Percentiles rank a stretch among this genome's conserved stretches.
phyloP scores from a whole-genome alignment of 2,329 filamentous ascomycete species.

The Myotisia sp. region DNA sequence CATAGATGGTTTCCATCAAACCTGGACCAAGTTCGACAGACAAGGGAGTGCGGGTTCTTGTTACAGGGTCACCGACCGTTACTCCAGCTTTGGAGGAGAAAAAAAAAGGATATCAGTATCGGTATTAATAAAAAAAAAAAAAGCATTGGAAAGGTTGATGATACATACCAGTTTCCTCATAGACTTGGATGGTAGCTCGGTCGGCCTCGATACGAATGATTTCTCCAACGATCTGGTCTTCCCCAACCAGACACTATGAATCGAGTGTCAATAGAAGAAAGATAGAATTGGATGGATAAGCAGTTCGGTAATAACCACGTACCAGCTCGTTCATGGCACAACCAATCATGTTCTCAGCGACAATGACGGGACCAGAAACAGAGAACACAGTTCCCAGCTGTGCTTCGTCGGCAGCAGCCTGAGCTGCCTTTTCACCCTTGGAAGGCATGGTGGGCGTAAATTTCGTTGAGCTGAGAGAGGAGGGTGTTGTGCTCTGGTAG shows the following conservation, averaged over 20 bases:
- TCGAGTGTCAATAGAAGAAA: no score
- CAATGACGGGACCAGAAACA: slow-evolving; percentile 72
- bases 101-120: background rate
- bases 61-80: slow-evolving; percentile 85
- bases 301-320: no score
- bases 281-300: background rate
- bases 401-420: slow-evolving; percentile 37
- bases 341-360: slow-evolving; percentile 96
- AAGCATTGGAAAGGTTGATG: background rate
- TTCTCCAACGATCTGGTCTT: slow-evolving; percentile 85
- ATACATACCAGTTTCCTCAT: slow-evolving; percentile 87
- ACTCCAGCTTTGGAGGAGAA: slow-evolving; percentile 52
- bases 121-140: background rate
- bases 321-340: slow-evolving; percentile 99
- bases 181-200: slow-evolving; percentile 95
- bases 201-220: slow-evolving; percentile 96
- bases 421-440: slow-evolving; percentile 31
- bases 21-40: slow-evolving; percentile 95
- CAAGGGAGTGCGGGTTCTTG: slow-evolving; percentile 81
- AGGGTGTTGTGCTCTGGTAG: slow-evolving; percentile 12
- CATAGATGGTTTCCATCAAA: slow-evolving; percentile 97
- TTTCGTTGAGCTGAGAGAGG: slow-evolving; percentile 6
- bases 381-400: slow-evolving; percentile 56
- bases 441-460: slow-evolving; percentile 28
- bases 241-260: slow-evolving; percentile 71